phyloP scores from a whole-genome alignment of 441 rosid species.

The Pelargonium australe region DNA sequence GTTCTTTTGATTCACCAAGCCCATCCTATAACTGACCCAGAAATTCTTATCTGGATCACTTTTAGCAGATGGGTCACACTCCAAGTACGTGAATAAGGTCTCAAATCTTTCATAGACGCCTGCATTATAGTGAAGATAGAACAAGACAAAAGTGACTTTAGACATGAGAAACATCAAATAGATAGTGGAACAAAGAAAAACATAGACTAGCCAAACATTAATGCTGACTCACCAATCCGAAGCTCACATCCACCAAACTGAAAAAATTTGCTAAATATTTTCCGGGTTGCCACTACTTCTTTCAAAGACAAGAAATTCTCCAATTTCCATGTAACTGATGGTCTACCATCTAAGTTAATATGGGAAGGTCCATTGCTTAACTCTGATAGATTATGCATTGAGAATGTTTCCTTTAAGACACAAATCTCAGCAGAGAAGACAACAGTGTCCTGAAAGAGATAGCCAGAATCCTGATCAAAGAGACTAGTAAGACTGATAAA shows the following conservation, averaged over 20 bases:
- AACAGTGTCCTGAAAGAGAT: slow-evolving; percentile 92
- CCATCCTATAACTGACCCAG: slow-evolving; percentile 99
- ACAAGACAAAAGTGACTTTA: not conserved
- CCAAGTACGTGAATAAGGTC: slow-evolving; percentile 92
- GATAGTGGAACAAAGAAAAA: slow-evolving; percentile 17
- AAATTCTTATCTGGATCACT: slow-evolving; percentile 93
- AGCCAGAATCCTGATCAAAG: slow-evolving; percentile 98
- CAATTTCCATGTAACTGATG: slow-evolving; percentile 95
- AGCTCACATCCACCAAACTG: slow-evolving; percentile 99
- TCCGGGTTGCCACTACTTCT: slow-evolving; percentile 91
- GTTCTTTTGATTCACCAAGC: slow-evolving; percentile 88
- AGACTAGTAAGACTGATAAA: slow-evolving; percentile 95
- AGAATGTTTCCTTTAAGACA: slow-evolving; percentile 89
- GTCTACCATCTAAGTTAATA: slow-evolving; percentile 47
- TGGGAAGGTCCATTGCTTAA: slow-evolving; percentile 43
- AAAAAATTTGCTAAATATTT: slow-evolving; percentile 94
- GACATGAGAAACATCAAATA: slow-evolving; percentile 18
- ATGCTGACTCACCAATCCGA: slow-evolving; percentile 74
- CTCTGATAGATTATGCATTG: slow-evolving; percentile 59
- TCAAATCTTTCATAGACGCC: slow-evolving; percentile 98
- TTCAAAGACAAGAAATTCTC: slow-evolving; percentile 93
- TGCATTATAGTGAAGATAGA: slow-evolving; percentile 35
- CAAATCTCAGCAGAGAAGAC: slow-evolving; percentile 96
- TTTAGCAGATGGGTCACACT: slow-evolving; percentile 90
- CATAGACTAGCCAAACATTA: slow-evolving; percentile 17